phyloP scores from a whole-genome alignment of 2,329 filamentous ascomycete species.

The Dothideomycetes sp. region DNA sequence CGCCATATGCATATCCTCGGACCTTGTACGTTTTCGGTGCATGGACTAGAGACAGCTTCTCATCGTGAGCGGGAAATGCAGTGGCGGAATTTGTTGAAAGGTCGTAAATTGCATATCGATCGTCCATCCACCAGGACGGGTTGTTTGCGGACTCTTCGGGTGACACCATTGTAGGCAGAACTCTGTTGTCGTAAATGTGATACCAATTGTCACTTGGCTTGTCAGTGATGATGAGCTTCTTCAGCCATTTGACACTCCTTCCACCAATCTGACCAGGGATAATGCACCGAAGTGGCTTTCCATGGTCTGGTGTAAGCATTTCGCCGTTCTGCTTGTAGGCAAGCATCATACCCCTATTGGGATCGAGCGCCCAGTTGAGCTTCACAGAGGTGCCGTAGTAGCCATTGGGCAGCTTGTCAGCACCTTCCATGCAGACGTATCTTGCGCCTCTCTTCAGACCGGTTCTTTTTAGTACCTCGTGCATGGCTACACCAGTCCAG shows the following conservation, averaged over 20 bases:
- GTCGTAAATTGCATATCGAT: conserved; percentile 87
- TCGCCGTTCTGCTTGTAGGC: conserved; percentile 89
- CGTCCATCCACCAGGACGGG: conserved; percentile 73
- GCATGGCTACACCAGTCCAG: conserved; percentile 73
- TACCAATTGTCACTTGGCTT: conserved; percentile 87
- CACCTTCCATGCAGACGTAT: conserved; percentile 85
- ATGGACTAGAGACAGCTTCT: conserved; percentile 44
- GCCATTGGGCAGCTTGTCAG: conserved; percentile 78
- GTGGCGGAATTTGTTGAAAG: conserved; percentile 78
- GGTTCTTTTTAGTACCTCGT: conserved; percentile 58
- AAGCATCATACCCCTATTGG: conserved; percentile 72
- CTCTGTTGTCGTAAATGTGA: conserved; percentile 86
- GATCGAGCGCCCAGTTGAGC: conserved; percentile 78
- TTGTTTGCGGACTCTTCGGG: conserved; percentile 69
- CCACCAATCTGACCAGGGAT: conserved; percentile 89
- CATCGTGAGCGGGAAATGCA: conserved; percentile 69
- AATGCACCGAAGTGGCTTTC: conserved; percentile 69
- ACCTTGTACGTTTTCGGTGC: conserved; percentile 47
- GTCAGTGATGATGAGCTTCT: conserved; percentile 65
- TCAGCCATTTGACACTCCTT: conserved; percentile 87
- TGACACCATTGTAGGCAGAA: conserved; percentile 74
- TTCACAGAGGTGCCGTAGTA: conserved; percentile 83
- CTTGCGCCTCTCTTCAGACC: conserved; percentile 58
- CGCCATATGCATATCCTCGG: conserved; percentile 78
- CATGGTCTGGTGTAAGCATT: conserved; percentile 68